These are phyloP conservation scores for Lentinula lateritia DNA, from an alignment of 768 basidiomycete species.

Conservation along the genomic window DNA sequence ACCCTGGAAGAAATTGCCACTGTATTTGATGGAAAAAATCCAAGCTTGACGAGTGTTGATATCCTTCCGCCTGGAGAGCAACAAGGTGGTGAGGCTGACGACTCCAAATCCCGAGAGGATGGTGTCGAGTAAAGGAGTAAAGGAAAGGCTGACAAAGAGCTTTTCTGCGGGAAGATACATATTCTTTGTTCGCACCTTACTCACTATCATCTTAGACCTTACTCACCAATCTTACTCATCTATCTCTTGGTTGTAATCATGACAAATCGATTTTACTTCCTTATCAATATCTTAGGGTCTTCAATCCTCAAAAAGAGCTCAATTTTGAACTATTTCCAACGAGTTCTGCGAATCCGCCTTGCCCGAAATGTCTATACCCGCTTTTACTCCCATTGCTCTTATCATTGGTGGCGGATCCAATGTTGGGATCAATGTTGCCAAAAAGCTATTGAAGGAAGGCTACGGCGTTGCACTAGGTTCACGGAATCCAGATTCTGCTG, in stretches of 20 bases:
- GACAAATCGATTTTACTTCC: too few relatives aligned
- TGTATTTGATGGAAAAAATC: conserved; percentile 49
- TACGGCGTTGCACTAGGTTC: conserved; percentile 25
- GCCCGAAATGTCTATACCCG: conserved; percentile 6
- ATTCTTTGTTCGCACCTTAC: too few relatives aligned
- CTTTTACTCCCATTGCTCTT: conserved; percentile 18
- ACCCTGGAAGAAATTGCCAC: conserved; percentile 52
- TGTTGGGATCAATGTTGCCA: conserved; percentile 20
- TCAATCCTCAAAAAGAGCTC: too few relatives aligned
- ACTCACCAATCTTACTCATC: too few relatives aligned
- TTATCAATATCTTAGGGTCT: too few relatives aligned
- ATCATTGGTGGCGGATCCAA: conserved; percentile 23
- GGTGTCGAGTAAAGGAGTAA: too few relatives aligned
- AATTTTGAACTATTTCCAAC: too few relatives aligned
- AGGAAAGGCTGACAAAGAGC: too few relatives aligned
- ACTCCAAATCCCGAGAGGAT: background rate
- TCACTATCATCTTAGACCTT: too few relatives aligned
- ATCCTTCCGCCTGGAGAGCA: background rate
- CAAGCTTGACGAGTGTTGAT: conserved; percentile 8
- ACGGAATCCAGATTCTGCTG: conserved; percentile 16
- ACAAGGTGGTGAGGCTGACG: background rate
- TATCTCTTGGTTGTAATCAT: too few relatives aligned
- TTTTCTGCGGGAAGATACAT: too few relatives aligned
- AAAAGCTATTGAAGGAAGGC: conserved; percentile 19
- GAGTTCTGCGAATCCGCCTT: too few relatives aligned